Evolutionary conservation across 2,329 filamentous ascomycete species (phyloP).

Genomic region (Amauroascus niger): DNA sequence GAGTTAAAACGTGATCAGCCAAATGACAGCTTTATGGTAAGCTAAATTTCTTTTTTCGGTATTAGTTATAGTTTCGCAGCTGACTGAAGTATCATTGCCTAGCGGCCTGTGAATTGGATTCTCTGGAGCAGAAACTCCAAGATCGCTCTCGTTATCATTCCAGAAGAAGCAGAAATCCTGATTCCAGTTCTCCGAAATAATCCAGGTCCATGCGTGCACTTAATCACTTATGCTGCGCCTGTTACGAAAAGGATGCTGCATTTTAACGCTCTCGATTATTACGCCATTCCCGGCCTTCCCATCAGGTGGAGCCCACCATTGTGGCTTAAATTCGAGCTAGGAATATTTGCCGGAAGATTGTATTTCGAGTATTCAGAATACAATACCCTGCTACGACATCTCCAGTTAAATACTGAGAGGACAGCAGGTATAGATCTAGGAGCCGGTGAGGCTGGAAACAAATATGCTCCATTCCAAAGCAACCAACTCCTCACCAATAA

Average conservation of each 20-base stretch:
- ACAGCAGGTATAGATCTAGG: not conserved
- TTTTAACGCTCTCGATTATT: constrained; percentile 48
- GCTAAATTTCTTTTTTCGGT: not conserved
- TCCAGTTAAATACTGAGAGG: not conserved
- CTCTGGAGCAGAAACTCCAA: constrained; percentile 44
- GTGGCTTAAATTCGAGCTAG: constrained; percentile 51
- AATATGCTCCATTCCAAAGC: not conserved
- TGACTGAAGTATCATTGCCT: not conserved
- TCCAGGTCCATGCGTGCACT: constrained; percentile 26
- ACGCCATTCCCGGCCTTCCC: constrained; percentile 43
- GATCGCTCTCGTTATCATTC: constrained; percentile 49
- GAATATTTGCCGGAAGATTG: constrained; percentile 50
- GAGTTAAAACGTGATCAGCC: not conserved
- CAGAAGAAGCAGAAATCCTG: constrained; percentile 52
- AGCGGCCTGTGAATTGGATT: constrained; percentile 51
- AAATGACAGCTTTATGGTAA: constrained; percentile 10
- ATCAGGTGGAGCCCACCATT: constrained; percentile 35
- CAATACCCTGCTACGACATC: constrained; percentile 16
- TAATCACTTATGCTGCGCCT: constrained; percentile 51
- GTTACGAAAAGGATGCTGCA: constrained; percentile 51
- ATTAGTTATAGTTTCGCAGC: not conserved
- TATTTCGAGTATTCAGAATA: constrained; percentile 34
- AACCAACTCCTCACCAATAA: not conserved
- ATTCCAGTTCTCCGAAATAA: constrained; percentile 37
- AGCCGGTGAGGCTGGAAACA: not conserved